Evolutionary conservation across 202 grass and related monocot genomes (phyloP).

Genomic region (Tripidium arundinaceum): DNA sequence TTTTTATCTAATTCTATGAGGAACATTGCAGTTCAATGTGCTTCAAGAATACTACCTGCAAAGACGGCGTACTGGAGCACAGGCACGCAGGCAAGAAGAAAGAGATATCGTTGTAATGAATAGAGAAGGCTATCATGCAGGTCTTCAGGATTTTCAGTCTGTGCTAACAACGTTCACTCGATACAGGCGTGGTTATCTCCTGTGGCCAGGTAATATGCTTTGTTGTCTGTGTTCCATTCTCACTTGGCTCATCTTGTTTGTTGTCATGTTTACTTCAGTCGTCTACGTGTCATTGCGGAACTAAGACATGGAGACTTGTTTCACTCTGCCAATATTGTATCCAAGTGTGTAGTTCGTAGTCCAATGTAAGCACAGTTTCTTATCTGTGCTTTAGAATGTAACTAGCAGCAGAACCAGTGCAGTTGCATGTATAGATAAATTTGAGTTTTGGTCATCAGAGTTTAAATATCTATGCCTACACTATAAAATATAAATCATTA

Average conservation of each 20-base stretch:
- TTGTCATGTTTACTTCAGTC: conserved; percentile 49
- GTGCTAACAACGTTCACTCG: conserved; percentile 96
- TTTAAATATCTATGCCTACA: not conserved
- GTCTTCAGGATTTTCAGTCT: conserved; percentile 97
- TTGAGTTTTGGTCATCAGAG: not conserved
- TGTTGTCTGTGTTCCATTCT: not conserved
- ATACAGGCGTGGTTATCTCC: conserved; percentile 63
- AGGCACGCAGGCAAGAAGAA: conserved; percentile 60
- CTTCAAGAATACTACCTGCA: conserved; percentile 98
- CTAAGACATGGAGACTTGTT: conserved; percentile 98
- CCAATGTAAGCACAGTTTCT: not conserved
- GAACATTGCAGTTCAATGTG: conserved; percentile 72
- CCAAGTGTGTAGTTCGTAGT: conserved; percentile 60
- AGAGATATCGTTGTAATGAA: conserved; percentile 52
- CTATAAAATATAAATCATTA: not conserved
- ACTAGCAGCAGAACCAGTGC: not conserved
- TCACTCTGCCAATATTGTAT: conserved; percentile 97
- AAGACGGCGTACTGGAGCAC: conserved; percentile 65
- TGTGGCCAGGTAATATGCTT: conserved; percentile 1
- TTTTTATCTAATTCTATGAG: conserved; percentile 28
- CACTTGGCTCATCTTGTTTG: conserved; percentile 3
- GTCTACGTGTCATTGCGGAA: conserved; percentile 83
- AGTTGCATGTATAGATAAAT: not conserved
- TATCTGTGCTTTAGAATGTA: conserved; percentile 10
- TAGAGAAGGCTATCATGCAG: conserved; percentile 89